These are phyloP conservation scores for Penicillium frequentans DNA, from an alignment of 2,329 filamentous ascomycete species.

Conservation along the genomic window DNA sequence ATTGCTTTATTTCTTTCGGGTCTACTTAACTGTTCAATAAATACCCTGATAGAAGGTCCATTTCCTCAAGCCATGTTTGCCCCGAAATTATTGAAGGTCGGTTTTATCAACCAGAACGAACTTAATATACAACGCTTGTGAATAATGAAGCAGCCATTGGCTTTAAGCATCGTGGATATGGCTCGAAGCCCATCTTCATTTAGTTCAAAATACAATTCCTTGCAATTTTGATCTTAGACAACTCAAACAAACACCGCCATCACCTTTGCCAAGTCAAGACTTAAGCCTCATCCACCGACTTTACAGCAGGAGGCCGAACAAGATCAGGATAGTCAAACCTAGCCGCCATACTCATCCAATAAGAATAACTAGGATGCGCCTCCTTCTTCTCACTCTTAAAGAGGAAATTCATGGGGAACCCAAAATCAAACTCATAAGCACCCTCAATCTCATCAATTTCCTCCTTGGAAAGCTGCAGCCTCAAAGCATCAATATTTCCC, in stretches of 20 bases:
- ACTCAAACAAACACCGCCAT: accelerated
- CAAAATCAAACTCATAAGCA: conserved; percentile 54
- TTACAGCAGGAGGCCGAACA: conserved; percentile 5
- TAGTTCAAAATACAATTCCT: too few relatives aligned
- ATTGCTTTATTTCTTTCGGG: too few relatives aligned
- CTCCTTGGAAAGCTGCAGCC: conserved; percentile 2
- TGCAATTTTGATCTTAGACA: background rate
- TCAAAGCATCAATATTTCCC: conserved; percentile 58
- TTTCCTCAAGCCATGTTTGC: too few relatives aligned
- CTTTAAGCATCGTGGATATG: background rate
- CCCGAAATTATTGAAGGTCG: too few relatives aligned
- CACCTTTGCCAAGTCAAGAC: background rate
- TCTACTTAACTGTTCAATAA: too few relatives aligned
- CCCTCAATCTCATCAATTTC: conserved; percentile 54
- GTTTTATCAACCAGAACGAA: too few relatives aligned
- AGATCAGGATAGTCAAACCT: conserved; percentile 21
- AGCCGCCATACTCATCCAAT: conserved; percentile 12
- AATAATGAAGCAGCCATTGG: too few relatives aligned
- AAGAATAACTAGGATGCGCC: conserved; percentile 11
- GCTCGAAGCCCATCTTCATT: background rate
- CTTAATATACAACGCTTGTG: too few relatives aligned
- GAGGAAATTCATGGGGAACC: conserved; percentile 18
- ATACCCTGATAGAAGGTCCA: too few relatives aligned
- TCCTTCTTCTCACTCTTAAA: conserved; percentile 10
- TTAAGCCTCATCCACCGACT: conserved; percentile 4